phyloP scores from a whole-genome alignment of 148 eudicot genomes.

The Vaccinium macrocarpon region DNA sequence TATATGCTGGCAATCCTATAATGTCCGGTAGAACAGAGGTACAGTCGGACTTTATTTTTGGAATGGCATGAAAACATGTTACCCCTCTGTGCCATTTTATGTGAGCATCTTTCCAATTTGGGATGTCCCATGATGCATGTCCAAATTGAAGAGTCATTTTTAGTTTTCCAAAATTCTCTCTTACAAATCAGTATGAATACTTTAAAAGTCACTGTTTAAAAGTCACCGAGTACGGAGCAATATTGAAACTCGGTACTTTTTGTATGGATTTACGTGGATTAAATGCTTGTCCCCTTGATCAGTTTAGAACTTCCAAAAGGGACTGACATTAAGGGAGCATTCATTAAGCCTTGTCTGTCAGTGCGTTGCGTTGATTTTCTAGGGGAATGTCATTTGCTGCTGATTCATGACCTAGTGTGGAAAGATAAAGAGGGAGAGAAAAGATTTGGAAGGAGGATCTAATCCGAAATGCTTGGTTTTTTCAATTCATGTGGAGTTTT shows the following conservation, averaged over 20 bases:
- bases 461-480: background rate
- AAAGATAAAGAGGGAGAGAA: background rate
- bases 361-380: background rate
- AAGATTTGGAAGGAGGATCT: background rate
- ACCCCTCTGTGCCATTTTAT: background rate
- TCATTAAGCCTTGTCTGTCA: background rate
- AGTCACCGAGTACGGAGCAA: background rate
- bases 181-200: background rate
- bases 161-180: background rate
- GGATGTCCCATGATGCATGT: background rate
- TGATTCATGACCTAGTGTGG: background rate
- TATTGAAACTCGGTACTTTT: background rate
- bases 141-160: background rate
- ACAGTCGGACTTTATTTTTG: constrained; percentile 16
- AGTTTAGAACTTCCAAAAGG: background rate
- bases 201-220: background rate
- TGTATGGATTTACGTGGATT: background rate
- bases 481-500: background rate
- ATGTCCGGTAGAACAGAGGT: constrained; percentile 99
- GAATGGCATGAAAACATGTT: background rate
- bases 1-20: constrained; percentile 75
- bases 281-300: background rate
- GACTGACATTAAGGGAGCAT: background rate
- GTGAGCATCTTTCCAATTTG: constrained; percentile 1
- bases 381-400: background rate